A percentile compares a stretch with the other conserved stretches of the same genome.
phyloP scores from a whole-genome alignment of 306 rosid genomes.

The Gynostemma pentaphyllum region DNA sequence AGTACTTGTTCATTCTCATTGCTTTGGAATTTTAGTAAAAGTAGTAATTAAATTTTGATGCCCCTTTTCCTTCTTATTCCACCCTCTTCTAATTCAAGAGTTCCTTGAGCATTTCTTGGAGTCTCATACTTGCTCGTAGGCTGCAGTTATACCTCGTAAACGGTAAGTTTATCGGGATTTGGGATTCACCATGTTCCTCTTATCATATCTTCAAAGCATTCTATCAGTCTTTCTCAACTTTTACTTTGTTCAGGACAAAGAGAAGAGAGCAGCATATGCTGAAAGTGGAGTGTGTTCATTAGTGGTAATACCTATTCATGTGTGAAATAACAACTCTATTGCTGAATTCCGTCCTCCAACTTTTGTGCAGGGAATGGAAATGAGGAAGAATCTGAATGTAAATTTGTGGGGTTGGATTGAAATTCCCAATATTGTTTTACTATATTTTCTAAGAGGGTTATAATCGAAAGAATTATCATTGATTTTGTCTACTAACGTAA shows the following conservation, averaged over 20 bases:
- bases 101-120: constrained; percentile 33
- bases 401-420: too few species aligned
- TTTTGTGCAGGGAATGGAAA: neutral
- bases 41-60: constrained; percentile 50
- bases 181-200: constrained; percentile 48
- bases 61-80: constrained; percentile 24
- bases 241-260: constrained; percentile 45
- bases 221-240: constrained; percentile 30
- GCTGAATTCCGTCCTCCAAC: neutral
- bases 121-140: constrained; percentile 37
- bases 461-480: too few species aligned
- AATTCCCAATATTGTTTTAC: too few species aligned
- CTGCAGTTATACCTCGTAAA: constrained; percentile 59
- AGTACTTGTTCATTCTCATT: constrained; percentile 22
- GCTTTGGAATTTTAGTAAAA: constrained; percentile 35
- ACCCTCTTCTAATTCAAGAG: constrained; percentile 33
- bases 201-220: constrained; percentile 31
- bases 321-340: neutral
- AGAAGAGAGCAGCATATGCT: constrained; percentile 52
- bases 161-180: constrained; percentile 58
- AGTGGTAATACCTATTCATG: constrained; percentile 49
- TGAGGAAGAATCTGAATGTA: neutral
- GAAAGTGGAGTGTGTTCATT: constrained; percentile 68
- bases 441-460: too few species aligned
- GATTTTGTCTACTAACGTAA: too few species aligned